Evolutionary conservation across 179 eudicot species (phyloP), one percentile per base, ranked within the genome.

Genomic region (Actinidia polygama): DNA sequence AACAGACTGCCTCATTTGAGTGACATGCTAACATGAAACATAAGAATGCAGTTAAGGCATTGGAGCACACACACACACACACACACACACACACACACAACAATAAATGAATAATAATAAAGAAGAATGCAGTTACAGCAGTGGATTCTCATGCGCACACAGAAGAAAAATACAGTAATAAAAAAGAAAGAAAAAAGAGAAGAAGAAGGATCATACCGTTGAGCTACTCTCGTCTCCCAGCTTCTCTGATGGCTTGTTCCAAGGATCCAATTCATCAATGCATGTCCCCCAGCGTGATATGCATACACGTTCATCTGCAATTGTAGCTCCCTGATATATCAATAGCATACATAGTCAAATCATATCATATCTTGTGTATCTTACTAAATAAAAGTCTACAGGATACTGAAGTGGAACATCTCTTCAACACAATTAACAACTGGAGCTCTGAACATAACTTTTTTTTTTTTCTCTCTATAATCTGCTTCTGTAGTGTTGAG

Each of bases 281-380:
- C 87, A 88, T 23, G 89, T 81, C 57, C 94, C 97, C 90, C 92
- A 92, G 50, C 86, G 92, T 62, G 90, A 86, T 85, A 93, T 90
- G 82, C 88, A 88, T n/a, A 93, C 93, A 14, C 82, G 86, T 80
- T 92, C 93, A 83, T 87, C 93, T 72, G 84, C 89, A 87, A 93
- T 91, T 24, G 88, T 89, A 26, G 97, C 93, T 84, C 97, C 97
- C 97, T 93, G 87, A 78, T 66, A 78, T 64, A 57, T 21, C 40
- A 19, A 55, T 10, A 68, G 66, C 11, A 23, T 54, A 47, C 4
- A 10, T 51, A 36, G 53, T 50, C n/a, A n/a, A n/a, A n/a, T n/a
- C 51, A 79, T 19, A 51, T 53, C 12, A 7, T 10, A 6, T 24
- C 1, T 44, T 23, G n/a, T 5, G 59, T 50, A 61, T 44, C 69